Evolutionary conservation across 2,329 filamentous ascomycete genomes (phyloP), one percentile per base, ranked within the genome.

Genomic region (Grosmannia serpens): DNA sequence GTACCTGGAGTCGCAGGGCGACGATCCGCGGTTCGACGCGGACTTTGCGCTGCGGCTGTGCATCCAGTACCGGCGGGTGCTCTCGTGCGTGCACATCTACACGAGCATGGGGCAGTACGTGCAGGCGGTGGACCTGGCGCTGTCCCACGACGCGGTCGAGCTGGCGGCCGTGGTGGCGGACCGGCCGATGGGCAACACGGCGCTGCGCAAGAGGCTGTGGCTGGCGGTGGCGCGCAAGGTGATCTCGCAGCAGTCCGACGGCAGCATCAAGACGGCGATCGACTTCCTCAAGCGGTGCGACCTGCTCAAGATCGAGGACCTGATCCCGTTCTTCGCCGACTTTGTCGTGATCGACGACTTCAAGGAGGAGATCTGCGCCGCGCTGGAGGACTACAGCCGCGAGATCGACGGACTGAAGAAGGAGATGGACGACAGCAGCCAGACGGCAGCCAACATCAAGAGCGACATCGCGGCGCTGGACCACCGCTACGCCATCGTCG

Each of bases 341-440:
- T 99, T 99, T 69, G 91, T 97, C 27, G 88, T 97, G 56, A 97
- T 99, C 62, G 94, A 99, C 69, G 94, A 97, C 71, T 99, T 99
- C 80, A 96, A 97, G 69, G 91, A 97, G 63, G 94, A 99, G 70
- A 97, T 99, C 44, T 99, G 94, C 73, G 79, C 84, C 0, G 94
- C 95, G 1, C 80, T 99, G 1, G 94, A 99, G 71, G 89, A 95
- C 63, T 99, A 99, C 74, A 88, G 85, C 53, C 87, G 89, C 44
- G 90, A 89, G 64, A 99, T 99, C 64, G 94, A 97, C 67, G 78
- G 77, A 1, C 76, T 99, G 46, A 91, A 91, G 68, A 84, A 86
- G 63, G 92, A 97, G 71, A 99, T 99, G 94, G 94, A 99, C 70
- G 90, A 96, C 68, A 90, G 86, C 5, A 88, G 90, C 11, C 84